Evolutionary conservation across 2,329 filamentous ascomycete genomes (phyloP).

Genomic region (Neurospora sp.): DNA sequence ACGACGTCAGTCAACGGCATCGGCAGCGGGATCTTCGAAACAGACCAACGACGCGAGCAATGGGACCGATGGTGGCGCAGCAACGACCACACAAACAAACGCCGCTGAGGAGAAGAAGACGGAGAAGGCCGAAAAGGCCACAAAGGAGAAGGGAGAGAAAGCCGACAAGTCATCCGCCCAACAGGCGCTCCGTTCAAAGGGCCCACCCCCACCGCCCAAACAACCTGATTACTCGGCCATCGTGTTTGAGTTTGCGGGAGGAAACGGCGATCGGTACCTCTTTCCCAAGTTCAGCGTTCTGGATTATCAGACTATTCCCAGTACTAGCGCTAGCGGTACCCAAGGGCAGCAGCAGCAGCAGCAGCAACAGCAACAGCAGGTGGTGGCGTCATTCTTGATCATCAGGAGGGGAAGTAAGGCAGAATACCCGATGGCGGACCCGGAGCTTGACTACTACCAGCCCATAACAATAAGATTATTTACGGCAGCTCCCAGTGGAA

Average conservation of each 20-base stretch:
- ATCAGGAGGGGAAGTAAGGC: constrained; percentile 62
- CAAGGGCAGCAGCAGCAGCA: neutral
- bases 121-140: neutral
- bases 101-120: neutral
- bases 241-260: constrained; percentile 58
- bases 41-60: constrained; percentile 12
- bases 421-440: constrained; percentile 51
- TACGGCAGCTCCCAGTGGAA: constrained; percentile 34
- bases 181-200: constrained; percentile 52
- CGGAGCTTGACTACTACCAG: constrained; percentile 62
- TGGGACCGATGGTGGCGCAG: constrained; percentile 2
- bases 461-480: constrained; percentile 57
- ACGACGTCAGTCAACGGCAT: constrained; percentile 10
- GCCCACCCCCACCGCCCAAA: constrained; percentile 38
- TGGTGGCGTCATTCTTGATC: constrained; percentile 68
- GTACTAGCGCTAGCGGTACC: neutral
- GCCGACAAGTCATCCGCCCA: constrained; percentile 18
- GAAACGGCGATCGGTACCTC: constrained; percentile 63
- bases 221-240: constrained; percentile 57
- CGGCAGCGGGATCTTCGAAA: neutral
- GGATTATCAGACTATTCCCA: constrained; percentile 47
- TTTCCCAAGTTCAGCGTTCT: constrained; percentile 73
- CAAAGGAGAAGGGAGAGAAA: neutral
- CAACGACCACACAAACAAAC: constrained; percentile 1
- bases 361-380: constrained; percentile 35